Percentiles rank a stretch among this genome's conserved stretches.
phyloP scores from a whole-genome alignment of 139 green algal species.

The Spirogloea muscicola region DNA sequence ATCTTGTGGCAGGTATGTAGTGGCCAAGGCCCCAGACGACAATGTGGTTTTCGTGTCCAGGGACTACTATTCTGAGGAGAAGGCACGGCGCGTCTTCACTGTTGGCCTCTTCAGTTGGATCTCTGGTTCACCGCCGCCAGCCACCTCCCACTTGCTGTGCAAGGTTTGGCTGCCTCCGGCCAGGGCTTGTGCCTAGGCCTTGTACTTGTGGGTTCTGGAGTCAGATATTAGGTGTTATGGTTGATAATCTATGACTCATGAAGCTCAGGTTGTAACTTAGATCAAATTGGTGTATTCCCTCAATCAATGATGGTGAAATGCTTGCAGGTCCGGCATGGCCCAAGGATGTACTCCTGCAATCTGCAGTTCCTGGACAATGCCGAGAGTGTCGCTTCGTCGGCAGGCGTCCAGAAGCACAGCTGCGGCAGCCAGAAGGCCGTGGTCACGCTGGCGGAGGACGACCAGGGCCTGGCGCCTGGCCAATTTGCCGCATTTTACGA shows the following conservation, averaged over 20 bases:
- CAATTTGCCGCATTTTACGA: conserved; percentile 97
- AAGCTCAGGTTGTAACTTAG: no score
- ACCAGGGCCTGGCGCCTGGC: conserved; percentile 89
- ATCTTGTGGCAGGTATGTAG: conserved; percentile 84
- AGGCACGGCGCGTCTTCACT: conserved; percentile 37
- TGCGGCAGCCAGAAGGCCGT: background rate
- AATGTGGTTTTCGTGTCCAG: conserved; percentile 85
- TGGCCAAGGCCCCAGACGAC: conserved; percentile 70
- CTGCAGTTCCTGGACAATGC: conserved; percentile 22
- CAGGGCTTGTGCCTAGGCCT: no score
- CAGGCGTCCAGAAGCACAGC: no score
- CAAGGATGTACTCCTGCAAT: conserved; percentile 12
- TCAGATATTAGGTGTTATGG: no score
- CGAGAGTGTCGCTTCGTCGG: no score
- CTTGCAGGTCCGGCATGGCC: conserved; percentile 37
- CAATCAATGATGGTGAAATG: no score
- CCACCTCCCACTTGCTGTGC: background rate
- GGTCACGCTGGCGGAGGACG: conserved; percentile 55
- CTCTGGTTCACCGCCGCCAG: background rate
- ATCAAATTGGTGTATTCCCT: no score
- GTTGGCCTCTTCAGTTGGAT: conserved; percentile 50
- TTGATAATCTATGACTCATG: no score
- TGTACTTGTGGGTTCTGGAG: no score
- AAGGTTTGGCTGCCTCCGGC: conserved; percentile 18
- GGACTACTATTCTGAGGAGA: conserved; percentile 48